A percentile compares a stretch with the other conserved stretches of the same genome.
Evolutionary conservation across 23 red algal genomes (phyloP).

Genomic region (Gracilaria vermiculophylla): DNA sequence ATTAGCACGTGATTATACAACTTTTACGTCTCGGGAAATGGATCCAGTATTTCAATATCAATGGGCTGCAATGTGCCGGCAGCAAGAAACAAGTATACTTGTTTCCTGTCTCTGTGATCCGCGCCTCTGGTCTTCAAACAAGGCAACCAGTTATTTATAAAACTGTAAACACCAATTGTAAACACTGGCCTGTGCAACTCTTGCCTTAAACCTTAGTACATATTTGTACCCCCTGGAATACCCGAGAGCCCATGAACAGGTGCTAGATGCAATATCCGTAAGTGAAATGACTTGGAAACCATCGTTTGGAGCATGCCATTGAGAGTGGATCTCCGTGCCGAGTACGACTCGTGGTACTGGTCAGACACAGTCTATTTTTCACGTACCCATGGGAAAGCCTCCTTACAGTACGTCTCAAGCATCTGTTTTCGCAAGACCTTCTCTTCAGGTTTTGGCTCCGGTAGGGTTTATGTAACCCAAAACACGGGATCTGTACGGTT

Average conservation of each 20-base stretch:
- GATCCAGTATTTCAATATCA: slow-evolving; percentile 11
- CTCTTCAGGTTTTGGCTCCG: too few relatives aligned
- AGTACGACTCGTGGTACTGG: too few relatives aligned
- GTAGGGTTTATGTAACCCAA: too few relatives aligned
- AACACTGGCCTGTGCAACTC: slow-evolving; percentile 25
- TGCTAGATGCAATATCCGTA: neutral
- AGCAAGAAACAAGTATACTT: slow-evolving; percentile 12
- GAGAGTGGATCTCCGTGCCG: too few relatives aligned
- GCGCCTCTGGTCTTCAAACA: neutral
- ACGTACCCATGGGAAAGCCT: too few relatives aligned
- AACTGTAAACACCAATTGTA: neutral
- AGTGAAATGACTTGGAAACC: neutral
- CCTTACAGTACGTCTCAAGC: too few relatives aligned
- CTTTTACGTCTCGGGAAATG: neutral
- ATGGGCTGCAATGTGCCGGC: neutral
- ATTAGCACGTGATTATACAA: neutral
- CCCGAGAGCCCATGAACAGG: neutral
- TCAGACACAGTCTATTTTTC: too few relatives aligned
- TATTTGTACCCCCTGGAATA: neutral
- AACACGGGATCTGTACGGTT: too few relatives aligned
- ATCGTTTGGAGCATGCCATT: too few relatives aligned
- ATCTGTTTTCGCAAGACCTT: too few relatives aligned
- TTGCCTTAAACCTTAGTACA: slow-evolving; percentile 12
- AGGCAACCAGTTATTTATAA: neutral
- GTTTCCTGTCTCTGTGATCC: neutral